Evolutionary conservation across 441 rosid species (phyloP).

Genomic region (Adansonia rubrostipa): DNA sequence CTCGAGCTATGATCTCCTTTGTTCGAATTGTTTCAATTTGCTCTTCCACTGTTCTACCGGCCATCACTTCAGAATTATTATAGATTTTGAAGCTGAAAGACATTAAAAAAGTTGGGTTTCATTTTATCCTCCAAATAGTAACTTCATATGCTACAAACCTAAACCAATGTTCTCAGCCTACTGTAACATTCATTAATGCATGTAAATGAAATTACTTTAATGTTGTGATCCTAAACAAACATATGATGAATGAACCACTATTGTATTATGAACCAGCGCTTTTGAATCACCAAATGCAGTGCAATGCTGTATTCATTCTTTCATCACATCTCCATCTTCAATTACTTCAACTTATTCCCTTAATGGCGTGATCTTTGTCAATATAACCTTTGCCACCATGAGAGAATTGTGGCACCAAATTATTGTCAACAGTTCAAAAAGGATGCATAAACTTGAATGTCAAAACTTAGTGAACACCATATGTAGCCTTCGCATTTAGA

Average conservation of each 20-base stretch:
- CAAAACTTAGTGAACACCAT: no score
- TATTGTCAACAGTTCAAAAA: not conserved
- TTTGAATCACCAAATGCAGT: not conserved
- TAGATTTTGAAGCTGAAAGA: not conserved
- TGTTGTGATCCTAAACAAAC: not conserved
- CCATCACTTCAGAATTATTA: not conserved
- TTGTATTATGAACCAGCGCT: not conserved
- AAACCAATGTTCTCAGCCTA: not conserved
- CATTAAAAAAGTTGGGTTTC: not conserved
- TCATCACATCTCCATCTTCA: constrained; percentile 67
- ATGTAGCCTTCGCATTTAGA: no score
- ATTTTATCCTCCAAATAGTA: not conserved
- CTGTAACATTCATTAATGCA: not conserved
- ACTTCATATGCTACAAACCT: not conserved
- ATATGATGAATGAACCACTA: not conserved
- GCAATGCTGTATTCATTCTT: constrained; percentile 42
- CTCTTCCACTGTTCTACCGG: not conserved
- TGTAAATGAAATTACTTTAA: not conserved
- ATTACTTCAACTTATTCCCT: constrained; percentile 52
- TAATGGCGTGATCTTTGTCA: constrained; percentile 67
- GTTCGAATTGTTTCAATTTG: not conserved
- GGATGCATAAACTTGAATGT: no score
- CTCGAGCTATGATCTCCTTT: no score
- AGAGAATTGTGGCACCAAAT: not conserved
- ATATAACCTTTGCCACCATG: constrained; percentile 60